A percentile compares a stretch with the other conserved stretches of the same genome.
These are phyloP conservation scores for Dillenia turbinata DNA, from an alignment of 164 flowering plant genomes.

Conservation along the genomic window DNA sequence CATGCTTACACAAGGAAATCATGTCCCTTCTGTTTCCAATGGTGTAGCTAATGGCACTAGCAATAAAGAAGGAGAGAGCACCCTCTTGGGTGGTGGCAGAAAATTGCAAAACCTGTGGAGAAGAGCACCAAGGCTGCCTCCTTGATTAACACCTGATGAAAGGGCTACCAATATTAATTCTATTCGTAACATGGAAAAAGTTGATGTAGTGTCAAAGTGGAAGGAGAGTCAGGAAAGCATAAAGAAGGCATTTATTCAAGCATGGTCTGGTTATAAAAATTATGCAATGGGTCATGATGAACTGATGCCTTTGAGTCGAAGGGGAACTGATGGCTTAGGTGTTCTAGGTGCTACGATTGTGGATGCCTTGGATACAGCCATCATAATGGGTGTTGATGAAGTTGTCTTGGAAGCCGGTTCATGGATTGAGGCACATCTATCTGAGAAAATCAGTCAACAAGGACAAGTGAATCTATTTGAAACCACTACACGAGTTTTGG, in stretches of 20 bases:
- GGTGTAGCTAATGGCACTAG: conserved; percentile 24
- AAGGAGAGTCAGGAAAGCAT: conserved; percentile 56
- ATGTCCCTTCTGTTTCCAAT: conserved; percentile 22
- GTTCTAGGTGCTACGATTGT: conserved; percentile 94
- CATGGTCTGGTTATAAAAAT: conserved; percentile 89
- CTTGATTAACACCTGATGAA: conserved; percentile 73
- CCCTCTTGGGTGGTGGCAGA: conserved; percentile 18
- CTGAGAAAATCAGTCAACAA: conserved; percentile 56
- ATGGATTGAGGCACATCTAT: conserved; percentile 79
- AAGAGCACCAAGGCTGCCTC: conserved; percentile 89
- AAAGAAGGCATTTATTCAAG: conserved; percentile 83
- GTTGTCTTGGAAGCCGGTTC: conserved; percentile 78
- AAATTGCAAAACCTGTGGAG: conserved; percentile 51
- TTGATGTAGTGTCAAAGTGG: conserved; percentile 42
- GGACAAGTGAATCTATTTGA: conserved; percentile 97
- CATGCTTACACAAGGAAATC: conserved; percentile 41
- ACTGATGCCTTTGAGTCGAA: conserved; percentile 77
- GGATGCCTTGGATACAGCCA: conserved; percentile 93
- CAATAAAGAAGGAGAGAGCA: conserved; percentile 19
- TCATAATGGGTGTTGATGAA: conserved; percentile 87
- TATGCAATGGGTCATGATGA: conserved; percentile 95
- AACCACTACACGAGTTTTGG: conserved; percentile 93
- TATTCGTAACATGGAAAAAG: conserved; percentile 15
- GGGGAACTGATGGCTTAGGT: conserved; percentile 86
- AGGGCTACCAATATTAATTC: conserved; percentile 23